phyloP scores from a whole-genome alignment of 305 asterid species.

The Fraxinus latifolia region DNA sequence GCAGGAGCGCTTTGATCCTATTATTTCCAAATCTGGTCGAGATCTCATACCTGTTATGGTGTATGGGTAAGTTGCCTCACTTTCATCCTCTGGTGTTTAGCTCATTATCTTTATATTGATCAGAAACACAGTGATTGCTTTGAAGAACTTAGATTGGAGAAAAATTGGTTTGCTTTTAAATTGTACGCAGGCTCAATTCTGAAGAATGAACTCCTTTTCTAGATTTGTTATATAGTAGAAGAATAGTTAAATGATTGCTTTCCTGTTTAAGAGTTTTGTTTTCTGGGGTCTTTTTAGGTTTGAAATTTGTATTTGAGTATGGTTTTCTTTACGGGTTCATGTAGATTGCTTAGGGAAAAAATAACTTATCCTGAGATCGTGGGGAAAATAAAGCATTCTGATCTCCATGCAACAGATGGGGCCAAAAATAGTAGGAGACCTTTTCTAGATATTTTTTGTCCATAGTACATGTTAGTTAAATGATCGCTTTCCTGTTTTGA shows the following conservation, averaged over 20 bases:
- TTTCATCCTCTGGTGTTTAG: neutral
- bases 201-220: neutral
- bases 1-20: slow-evolving; percentile 99
- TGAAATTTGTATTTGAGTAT: neutral
- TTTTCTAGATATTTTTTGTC: neutral
- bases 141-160: neutral
- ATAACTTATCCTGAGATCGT: neutral
- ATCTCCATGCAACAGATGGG: neutral
- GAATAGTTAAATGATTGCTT: neutral
- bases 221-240: neutral
- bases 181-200: neutral
- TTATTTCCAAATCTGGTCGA: slow-evolving; percentile 87
- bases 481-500: neutral
- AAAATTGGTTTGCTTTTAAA: neutral
- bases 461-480: neutral
- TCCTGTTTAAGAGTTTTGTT: neutral
- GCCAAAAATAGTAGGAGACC: neutral
- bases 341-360: neutral
- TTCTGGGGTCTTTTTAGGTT: neutral
- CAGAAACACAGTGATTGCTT: neutral
- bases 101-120: neutral
- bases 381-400: neutral
- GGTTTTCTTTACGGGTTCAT: neutral
- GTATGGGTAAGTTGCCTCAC: slow-evolving; percentile 68
- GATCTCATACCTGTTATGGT: slow-evolving; percentile 99